Base-by-base conservation (phyloP, 192 early-diverging fungal species). In the Chytriomyces sp. region DNA sequence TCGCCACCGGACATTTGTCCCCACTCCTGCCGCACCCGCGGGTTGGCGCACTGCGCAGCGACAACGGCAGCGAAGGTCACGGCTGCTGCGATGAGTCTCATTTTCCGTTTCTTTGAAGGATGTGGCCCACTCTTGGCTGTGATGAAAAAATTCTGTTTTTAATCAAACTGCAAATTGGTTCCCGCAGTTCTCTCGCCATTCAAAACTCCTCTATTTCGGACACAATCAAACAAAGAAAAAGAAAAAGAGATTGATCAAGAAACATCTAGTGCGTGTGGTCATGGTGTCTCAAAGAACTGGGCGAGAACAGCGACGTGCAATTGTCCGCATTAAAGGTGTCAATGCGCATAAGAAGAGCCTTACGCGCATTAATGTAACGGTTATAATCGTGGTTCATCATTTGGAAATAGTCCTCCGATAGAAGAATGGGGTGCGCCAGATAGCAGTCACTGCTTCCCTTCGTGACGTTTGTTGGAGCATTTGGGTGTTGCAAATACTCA, bases 21-120 rank as follows among this genome's bases (percentile, higher is more conserved):
- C 70, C 70, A 72, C 34, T 72, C 70, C 19, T 40, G 12, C 12
- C 70, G 54, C 5, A 72, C 70, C 7, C 19, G 17, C 6, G 70
- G 70, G 57, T 62, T 62, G 0, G 67, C 37, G 54, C 67, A 70
- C 12, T 57, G 19, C 0, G 57, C 57, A 0, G 26, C 57, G 32
- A 49, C 44, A 0, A 49, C 14, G 44, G 14, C 44, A 12, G 22
- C 14, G 22, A 12, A 19, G 44, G 44, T 22, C 14, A 49, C 1
- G 22, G 14, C 22, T 0, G 44, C 44, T 49, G 44, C 44, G 44
- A 49, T 12, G 44, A 49, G 22, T 49, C 22, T 49, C 44, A 49
- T 49, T 49, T 49, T 3, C n/a, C n/a, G n/a, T n/a, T n/a, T n/a
- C n/a, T n/a, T n/a, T n/a, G n/a, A n/a, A n/a, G n/a, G n/a, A n/a